phyloP scores from a whole-genome alignment of 108 stramenopile species.

The Fragilariopsis cylindrus region DNA sequence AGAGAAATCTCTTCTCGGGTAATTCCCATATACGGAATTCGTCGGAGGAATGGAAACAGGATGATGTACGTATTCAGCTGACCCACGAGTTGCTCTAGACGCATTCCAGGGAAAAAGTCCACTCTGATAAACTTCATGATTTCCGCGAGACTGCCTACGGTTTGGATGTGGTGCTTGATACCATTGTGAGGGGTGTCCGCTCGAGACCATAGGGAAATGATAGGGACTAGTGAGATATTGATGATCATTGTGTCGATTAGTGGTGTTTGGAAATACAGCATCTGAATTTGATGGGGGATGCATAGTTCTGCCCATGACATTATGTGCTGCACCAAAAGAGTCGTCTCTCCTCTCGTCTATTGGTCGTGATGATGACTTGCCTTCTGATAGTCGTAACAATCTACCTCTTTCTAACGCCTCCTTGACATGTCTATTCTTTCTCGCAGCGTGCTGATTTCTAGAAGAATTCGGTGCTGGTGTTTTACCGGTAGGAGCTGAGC shows the following conservation, averaged over 20 bases:
- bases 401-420: too few relatives aligned
- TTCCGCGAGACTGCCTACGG: constrained; percentile 6
- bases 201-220: background rate
- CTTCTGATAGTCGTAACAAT: background rate
- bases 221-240: background rate
- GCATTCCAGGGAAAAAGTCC: background rate
- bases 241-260: background rate
- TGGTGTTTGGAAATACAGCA: background rate
- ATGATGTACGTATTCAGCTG: background rate
- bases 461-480: too few relatives aligned
- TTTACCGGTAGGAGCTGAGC: background rate
- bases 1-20: background rate
- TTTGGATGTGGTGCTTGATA: background rate
- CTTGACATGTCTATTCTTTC: too few relatives aligned
- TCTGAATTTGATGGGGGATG: constrained; percentile 1
- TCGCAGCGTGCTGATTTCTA: too few relatives aligned
- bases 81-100: background rate
- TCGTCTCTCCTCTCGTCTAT: constrained; percentile 20
- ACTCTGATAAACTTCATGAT: background rate
- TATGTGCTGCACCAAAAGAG: background rate
- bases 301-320: background rate
- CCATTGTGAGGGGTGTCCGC: background rate
- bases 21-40: background rate
- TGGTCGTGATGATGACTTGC: background rate
- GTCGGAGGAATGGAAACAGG: background rate